Evolutionary conservation across 495 filamentous ascomycete species (phyloP).

Genomic region (Penicillium simplicissimum): DNA sequence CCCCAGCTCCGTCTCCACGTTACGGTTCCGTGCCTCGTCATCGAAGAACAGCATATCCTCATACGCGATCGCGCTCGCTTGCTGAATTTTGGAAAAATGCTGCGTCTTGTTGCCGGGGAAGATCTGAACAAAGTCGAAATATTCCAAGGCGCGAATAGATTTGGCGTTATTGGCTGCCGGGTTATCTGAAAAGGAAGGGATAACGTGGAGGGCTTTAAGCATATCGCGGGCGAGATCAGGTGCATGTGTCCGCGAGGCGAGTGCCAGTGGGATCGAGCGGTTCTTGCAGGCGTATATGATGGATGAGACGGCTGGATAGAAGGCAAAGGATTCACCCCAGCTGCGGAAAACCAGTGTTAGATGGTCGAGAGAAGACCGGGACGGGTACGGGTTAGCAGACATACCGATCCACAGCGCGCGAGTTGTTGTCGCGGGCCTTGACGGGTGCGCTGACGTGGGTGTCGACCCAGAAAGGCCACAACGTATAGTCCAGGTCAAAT

Average conservation of each 20-base stretch:
- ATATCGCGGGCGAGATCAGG: constrained; percentile 81
- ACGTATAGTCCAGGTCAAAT: constrained; percentile 95
- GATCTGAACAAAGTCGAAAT: constrained; percentile 84
- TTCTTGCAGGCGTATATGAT: constrained; percentile 65
- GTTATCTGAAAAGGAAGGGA: constrained; percentile 49
- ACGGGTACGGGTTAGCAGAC: neutral
- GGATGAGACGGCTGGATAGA: constrained; percentile 75
- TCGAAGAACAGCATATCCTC: constrained; percentile 96
- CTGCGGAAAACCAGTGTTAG: constrained; percentile 31
- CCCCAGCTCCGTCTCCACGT: constrained; percentile 77
- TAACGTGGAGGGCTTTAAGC: constrained; percentile 71
- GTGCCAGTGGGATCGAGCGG: constrained; percentile 63
- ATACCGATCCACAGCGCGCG: constrained; percentile 52
- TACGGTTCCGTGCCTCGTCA: constrained; percentile 82
- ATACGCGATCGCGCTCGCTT: constrained; percentile 62
- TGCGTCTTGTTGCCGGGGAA: constrained; percentile 84
- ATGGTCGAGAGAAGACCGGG: constrained; percentile 6
- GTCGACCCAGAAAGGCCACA: constrained; percentile 98
- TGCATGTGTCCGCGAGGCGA: constrained; percentile 80
- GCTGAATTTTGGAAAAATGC: constrained; percentile 75
- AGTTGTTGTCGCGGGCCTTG: constrained; percentile 60
- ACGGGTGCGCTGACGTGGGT: constrained; percentile 85
- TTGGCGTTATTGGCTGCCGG: constrained; percentile 39
- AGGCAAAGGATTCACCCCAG: constrained; percentile 74
- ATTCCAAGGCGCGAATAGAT: constrained; percentile 61